Evolutionary conservation across 139 green algal species (phyloP).

Genomic region (Microglena sp.): DNA sequence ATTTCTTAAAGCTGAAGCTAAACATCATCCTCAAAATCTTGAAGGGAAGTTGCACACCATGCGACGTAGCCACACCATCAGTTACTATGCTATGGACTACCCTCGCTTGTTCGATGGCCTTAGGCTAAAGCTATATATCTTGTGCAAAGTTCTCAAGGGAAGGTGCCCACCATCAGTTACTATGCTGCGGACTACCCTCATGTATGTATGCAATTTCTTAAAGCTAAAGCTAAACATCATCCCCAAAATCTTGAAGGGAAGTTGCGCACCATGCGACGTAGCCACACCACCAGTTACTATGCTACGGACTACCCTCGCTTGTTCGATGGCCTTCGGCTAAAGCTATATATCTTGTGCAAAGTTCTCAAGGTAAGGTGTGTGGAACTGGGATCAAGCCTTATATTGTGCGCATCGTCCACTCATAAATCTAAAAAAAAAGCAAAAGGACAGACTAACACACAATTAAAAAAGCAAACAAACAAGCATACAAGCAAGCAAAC

Average conservation of each 20-base stretch:
- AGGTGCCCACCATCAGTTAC: background rate
- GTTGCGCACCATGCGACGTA: background rate
- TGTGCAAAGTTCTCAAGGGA: constrained; percentile 14
- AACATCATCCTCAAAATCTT: too few species aligned
- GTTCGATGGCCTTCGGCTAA: background rate
- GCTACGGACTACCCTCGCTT: background rate
- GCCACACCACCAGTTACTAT: background rate
- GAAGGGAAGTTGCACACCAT: too few species aligned
- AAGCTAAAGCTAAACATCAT: background rate
- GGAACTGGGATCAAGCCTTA: too few species aligned
- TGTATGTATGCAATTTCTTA: background rate
- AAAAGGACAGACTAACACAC: background rate
- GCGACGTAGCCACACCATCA: background rate
- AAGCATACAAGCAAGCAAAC: background rate
- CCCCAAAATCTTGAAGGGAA: too few species aligned
- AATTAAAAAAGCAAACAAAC: background rate
- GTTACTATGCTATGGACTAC: background rate
- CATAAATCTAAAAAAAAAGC: background rate
- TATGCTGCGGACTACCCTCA: background rate
- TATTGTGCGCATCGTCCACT: too few species aligned
- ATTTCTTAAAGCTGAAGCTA: background rate
- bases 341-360: background rate
- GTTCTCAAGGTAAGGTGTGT: constrained; percentile 19
- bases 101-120: background rate
- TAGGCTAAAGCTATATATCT: background rate